Evolutionary conservation across 2,329 filamentous ascomycete species (phyloP), one percentile per base, ranked within the genome.

Genomic region (Fusarium udum): DNA sequence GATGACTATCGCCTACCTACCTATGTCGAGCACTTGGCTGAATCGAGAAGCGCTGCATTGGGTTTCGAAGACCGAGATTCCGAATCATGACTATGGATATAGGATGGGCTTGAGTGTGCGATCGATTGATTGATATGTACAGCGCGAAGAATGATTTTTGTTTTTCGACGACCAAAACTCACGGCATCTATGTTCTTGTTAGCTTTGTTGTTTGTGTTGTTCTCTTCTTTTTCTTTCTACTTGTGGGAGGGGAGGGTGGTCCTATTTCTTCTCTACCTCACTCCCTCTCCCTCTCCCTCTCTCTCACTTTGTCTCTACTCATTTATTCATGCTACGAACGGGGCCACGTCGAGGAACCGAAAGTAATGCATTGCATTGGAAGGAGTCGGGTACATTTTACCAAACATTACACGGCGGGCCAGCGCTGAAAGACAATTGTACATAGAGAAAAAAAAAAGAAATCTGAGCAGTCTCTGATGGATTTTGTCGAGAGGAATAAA

Each of bases 361-460:
- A 76, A 61, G 72, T 77, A 77, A 64, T 71, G 74, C 76, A 78
- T 78, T 74, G 76, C 76, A 78, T 78, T 64, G 72, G 69, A 73
- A 74, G 75, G 75, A 78, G 76, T 78, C 75, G 72, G 74, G 75
- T 75, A 71, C 51, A 64, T 69, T 69, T 55, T 28, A 53, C 34
- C 51, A 55, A 36, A 34, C 40, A 58, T 49, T 58, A 69, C 72
- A 71, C 56, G 72, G 72, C 66, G 69, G 73, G 75, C 55, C 67
- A 77, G 75, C 75, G 75, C 71, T 77, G 71, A 74, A 73, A 76
- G 74, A 73, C 73, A 71, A 67, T 51, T 75, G 75, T 77, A 77
- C 75, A 77, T 77, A 77, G 75, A 68, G 69, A 75, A 77, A 77
- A 71, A 28, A 22, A 43, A 24, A 28, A 22, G 14, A 67, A 69